Evolutionary conservation across 768 basidiomycete genomes (phyloP).

Genomic region (Nidularia sp.): DNA sequence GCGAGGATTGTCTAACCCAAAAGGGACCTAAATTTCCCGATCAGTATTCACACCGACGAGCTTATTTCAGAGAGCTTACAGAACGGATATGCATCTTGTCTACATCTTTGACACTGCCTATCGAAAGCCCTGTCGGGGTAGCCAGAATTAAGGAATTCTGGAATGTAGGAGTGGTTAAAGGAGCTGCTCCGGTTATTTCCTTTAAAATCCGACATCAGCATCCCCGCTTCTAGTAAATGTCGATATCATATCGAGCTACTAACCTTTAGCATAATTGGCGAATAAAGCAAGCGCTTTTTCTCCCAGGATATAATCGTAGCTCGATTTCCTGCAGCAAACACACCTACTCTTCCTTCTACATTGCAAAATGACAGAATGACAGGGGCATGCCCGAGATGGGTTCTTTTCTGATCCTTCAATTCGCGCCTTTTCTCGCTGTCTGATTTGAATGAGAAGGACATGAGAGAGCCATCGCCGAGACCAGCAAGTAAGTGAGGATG

Average conservation of each 20-base stretch:
- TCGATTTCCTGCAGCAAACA: conserved; percentile 72
- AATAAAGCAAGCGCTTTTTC: conserved; percentile 57
- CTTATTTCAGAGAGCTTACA: conserved; percentile 31
- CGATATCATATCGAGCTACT: background rate
- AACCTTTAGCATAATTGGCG: conserved; percentile 71
- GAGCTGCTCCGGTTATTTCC: conserved; percentile 51
- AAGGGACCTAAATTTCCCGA: conserved; percentile 43
- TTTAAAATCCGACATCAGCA: conserved; percentile 9
- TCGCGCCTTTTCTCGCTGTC: conserved; percentile 11
- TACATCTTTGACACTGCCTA: conserved; percentile 65
- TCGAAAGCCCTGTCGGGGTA: conserved; percentile 45
- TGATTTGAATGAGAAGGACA: conserved; percentile 45
- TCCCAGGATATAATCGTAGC: conserved; percentile 70
- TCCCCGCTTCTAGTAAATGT: background rate
- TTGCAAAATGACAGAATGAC: conserved; percentile 54
- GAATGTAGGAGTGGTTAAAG: conserved; percentile 45
- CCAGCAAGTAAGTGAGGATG: conserved; percentile 67
- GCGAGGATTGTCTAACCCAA: conserved; percentile 71
- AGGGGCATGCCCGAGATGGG: conserved; percentile 65
- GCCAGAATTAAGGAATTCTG: conserved; percentile 56
- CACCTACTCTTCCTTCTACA: conserved; percentile 47
- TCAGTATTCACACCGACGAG: conserved; percentile 3
- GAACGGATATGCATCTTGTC: conserved; percentile 81
- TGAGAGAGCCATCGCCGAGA: conserved; percentile 70
- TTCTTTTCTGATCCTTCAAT: conserved; percentile 49